Evolutionary conservation across 345 rosid genomes (phyloP).

Genomic region (Capsella bursapastoris): DNA sequence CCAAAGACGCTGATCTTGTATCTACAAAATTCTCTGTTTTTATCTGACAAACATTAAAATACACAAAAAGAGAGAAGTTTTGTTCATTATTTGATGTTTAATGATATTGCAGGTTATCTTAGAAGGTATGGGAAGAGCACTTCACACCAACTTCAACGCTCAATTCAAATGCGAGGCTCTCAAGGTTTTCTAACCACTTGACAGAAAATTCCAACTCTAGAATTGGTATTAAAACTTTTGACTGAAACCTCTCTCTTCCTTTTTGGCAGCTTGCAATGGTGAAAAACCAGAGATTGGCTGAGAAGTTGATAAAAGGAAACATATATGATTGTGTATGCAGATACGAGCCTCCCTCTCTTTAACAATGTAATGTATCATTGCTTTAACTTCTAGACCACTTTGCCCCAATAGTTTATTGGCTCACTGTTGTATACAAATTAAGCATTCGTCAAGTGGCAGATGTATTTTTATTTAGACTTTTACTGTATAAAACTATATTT

Average conservation of each 20-base stretch:
- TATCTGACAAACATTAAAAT: background rate
- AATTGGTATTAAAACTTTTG: background rate
- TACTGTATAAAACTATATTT: background rate
- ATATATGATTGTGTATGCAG: conserved; percentile 94
- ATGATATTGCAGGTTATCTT: conserved; percentile 68
- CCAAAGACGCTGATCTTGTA: conserved; percentile 97
- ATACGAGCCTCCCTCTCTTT: conserved; percentile 63
- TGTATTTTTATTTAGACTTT: conserved; percentile 11
- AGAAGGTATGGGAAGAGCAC: conserved; percentile 99
- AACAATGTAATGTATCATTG: conserved; percentile 18
- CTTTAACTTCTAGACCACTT: background rate
- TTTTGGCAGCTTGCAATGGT: conserved; percentile 95
- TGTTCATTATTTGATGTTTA: conserved; percentile 29
- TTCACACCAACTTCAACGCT: conserved; percentile 89
- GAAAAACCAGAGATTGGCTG: conserved; percentile 96
- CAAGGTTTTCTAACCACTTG: conserved; percentile 58
- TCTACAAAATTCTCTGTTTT: conserved; percentile 18
- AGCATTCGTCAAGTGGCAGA: background rate
- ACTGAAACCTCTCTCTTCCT: background rate
- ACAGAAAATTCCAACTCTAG: background rate
- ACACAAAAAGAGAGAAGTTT: background rate
- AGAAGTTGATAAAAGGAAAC: conserved; percentile 79
- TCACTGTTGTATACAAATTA: conserved; percentile 33
- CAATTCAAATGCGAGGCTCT: conserved; percentile 83
- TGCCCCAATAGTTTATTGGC: conserved; percentile 11